Base-by-base conservation (phyloP, 345 rosid species). In the Gossypium herbaceum region DNA sequence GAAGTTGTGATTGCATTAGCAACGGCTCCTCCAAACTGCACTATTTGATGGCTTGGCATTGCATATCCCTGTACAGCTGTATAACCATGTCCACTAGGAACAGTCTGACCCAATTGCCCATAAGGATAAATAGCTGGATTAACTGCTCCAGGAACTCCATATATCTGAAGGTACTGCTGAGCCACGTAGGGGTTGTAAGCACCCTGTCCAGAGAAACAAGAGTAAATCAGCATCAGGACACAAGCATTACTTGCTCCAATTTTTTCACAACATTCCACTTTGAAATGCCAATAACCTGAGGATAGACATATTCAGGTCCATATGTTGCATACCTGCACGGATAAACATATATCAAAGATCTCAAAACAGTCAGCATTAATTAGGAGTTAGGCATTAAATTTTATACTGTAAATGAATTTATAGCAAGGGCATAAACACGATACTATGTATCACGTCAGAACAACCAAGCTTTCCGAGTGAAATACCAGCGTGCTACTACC, bases 131-230 rank as follows among this genome's bases (percentile, higher is more conserved):
- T 50, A 10, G 92, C 82, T 56, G 98, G 19, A 57, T 80, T 86
- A 50, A 85, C 85, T 48, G 90, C 68, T 72, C 92, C 94, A 19
- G 92, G 97, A 41, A 87, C 84, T 81, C 97, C 98, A 76, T 91
- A 93, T 51, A 87, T 76, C 77, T 85, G 97, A 86, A 92, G 87
- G 88, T 90, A 91, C 73, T 88, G 98, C 79, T 92, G 98, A 24
- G 85, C 90, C 63, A 80, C 45, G 73, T 92, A 91, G 51, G 95
- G 93, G 76, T 84, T 90, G 86, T 91, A 89, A 20, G 80, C 72
- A 61, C 94, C 92, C 98, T 92, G 66, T 12, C 45, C 71, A 75
- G 9, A 80, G 57, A 68, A 60, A 75, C 9, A 48, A 29, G 6
- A 66, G 20, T 3, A 63, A 45, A 68, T 65, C 68, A 77, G 56